Percentiles rank a stretch among this genome's conserved stretches.
These are phyloP conservation scores for Aspergillus sp. DNA, from an alignment of 2,329 filamentous ascomycete genomes.

Conservation along the genomic window DNA sequence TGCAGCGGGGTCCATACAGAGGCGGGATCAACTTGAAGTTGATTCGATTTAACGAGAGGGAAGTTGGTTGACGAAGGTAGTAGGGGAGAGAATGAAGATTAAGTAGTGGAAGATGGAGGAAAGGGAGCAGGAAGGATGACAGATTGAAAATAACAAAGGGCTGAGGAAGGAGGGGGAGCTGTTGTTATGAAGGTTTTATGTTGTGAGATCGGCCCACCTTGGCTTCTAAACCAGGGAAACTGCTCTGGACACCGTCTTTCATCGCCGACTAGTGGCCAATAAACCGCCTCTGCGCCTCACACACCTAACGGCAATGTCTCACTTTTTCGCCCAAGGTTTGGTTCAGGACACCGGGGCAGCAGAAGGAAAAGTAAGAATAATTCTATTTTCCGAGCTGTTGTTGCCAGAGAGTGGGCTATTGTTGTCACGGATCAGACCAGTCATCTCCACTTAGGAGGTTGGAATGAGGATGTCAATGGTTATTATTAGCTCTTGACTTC, in stretches of 20 bases:
- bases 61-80: not conserved
- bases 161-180: conserved; percentile 21
- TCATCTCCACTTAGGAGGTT: conserved; percentile 10
- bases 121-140: conserved; percentile 3
- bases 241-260: conserved; percentile 21
- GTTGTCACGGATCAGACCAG: not conserved
- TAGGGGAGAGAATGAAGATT: not conserved
- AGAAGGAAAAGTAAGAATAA: not conserved
- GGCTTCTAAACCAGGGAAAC: conserved; percentile 24
- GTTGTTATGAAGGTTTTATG: conserved; percentile 29
- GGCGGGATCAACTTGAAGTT: not conserved
- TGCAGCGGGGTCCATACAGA: not conserved
- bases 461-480: conserved; percentile 9
- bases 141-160: conserved; percentile 18
- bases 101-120: not conserved
- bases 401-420: not conserved
- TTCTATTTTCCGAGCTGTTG: not conserved
- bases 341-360: conserved; percentile 7
- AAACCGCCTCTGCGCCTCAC: conserved; percentile 22
- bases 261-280: conserved; percentile 23
- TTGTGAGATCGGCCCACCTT: conserved; percentile 27
- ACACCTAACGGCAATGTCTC: conserved; percentile 24
- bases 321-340: conserved; percentile 21
- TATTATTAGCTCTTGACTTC: conserved; percentile 6
- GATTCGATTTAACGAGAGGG: conserved; percentile 3